Evolutionary conservation across 371 early-diverging fungal species (phyloP).

Genomic region (Syncephalastrum monosporum): DNA sequence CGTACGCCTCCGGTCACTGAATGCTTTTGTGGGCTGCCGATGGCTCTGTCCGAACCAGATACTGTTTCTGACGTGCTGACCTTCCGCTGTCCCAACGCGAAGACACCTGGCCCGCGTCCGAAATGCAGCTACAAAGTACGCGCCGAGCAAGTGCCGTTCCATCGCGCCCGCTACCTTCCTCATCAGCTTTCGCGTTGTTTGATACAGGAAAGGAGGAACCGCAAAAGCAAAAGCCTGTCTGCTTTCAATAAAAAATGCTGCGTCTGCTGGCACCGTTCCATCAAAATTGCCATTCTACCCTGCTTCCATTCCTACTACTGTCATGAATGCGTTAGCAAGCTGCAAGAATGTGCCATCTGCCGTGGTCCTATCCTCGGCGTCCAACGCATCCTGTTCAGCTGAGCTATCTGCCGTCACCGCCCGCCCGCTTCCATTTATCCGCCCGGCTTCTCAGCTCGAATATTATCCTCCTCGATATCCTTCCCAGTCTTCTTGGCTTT

Average conservation of each 20-base stretch:
- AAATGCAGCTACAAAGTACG: constrained; percentile 30
- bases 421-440: too few relatives aligned
- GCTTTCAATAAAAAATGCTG: constrained; percentile 24
- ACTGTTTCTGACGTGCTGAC: background rate
- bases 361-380: constrained; percentile 16
- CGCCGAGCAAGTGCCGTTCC: constrained; percentile 31
- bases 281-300: constrained; percentile 33
- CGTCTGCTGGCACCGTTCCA: constrained; percentile 26
- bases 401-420: too few relatives aligned
- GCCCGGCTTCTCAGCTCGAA: too few relatives aligned
- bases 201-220: too few relatives aligned
- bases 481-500: too few relatives aligned
- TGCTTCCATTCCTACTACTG: constrained; percentile 48
- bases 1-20: constrained; percentile 7
- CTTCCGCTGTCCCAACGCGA: constrained; percentile 30
- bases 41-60: constrained; percentile 8
- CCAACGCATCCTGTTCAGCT: constrained; percentile 28
- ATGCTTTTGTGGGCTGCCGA: constrained; percentile 19
- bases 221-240: background rate
- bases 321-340: constrained; percentile 21
- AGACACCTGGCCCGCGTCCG: constrained; percentile 23
- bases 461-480: too few relatives aligned
- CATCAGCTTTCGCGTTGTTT: too few relatives aligned
- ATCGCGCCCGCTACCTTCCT: background rate
- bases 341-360: constrained; percentile 41